Evolutionary conservation across 116 monocot genomes (phyloP), one percentile per base, ranked within the genome.

Genomic region (Posidonia oceanica): DNA sequence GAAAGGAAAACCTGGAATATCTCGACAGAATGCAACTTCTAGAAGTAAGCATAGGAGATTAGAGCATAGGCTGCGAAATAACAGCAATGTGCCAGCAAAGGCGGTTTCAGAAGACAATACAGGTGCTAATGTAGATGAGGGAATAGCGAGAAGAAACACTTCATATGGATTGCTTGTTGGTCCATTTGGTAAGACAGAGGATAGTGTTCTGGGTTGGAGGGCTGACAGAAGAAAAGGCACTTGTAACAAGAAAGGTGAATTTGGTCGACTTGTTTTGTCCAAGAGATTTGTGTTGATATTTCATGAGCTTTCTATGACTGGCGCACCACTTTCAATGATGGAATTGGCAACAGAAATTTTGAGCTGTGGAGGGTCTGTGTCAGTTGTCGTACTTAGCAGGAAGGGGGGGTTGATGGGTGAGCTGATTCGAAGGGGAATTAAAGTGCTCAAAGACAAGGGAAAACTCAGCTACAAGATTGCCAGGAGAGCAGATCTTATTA

Each of bases 281-380:
- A 74, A 86, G 56, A 69, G 64, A 14, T 91, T 95, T 76, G 62
- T 95, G 59, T 75, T 95, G 77, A 69, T 95, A 54, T 86, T 95
- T 78, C 94, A 95, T 68, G 94, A 95, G 79, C 84, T 95, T 11
- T 95, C 94, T 1, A 91, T 95, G 88, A 91, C 91, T 0, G 94
- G 91, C 37, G 91, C 94, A 12, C 94, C 94, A 20, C 74, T 95
- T 4, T 88, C 94, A 11, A 95, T 95, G 94, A 83, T 95, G 91
- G 94, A 95, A 75, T 72, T 95, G 75, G 91, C 87, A 2, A 84
- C 86, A 2, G 94, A 95, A 69, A 66, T 95, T 42, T 70, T 91
- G 77, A 88, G 86, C 55, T 95, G 94, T 74, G 94, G 91, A 17
- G 94, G 80, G 38, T 71, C 58, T 42, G 88, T 95, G 18, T 82